phyloP scores from a whole-genome alignment of 495 filamentous ascomycete genomes.

The Alectoria sarmentosa region DNA sequence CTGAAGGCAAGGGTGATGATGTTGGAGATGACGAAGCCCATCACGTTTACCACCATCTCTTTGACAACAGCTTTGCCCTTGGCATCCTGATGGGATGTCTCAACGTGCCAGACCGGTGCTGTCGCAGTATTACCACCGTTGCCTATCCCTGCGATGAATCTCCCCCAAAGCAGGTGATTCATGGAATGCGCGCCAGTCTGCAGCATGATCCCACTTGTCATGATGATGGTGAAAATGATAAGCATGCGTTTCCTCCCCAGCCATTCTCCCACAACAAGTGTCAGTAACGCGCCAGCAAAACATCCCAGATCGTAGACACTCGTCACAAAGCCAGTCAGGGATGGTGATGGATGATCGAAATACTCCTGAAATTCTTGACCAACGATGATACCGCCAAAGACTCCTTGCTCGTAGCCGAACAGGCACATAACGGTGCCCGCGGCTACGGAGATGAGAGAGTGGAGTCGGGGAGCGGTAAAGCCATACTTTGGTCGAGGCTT shows the following conservation, averaged over 20 bases:
- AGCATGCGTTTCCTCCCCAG: constrained; percentile 24
- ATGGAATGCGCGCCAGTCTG: constrained; percentile 22
- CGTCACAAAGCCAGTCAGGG: constrained; percentile 21
- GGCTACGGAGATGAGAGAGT: constrained; percentile 20
- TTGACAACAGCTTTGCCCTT: constrained; percentile 26
- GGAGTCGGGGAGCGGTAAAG: constrained; percentile 8
- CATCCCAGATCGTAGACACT: constrained; percentile 24
- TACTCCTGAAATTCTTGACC: constrained; percentile 21
- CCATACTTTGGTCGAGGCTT: constrained; percentile 5
- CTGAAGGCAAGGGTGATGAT: constrained; percentile 22
- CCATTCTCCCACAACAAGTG: constrained; percentile 21
- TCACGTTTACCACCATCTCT: constrained; percentile 24
- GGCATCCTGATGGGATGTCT: constrained; percentile 17
- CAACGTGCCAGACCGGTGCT: constrained; percentile 25
- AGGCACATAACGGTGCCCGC: constrained; percentile 25
- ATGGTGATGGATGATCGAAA: constrained; percentile 19
- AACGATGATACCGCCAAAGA: constrained; percentile 30
- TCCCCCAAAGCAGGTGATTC: constrained; percentile 20
- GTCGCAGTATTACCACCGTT: constrained; percentile 25
- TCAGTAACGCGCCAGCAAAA: constrained; percentile 21
- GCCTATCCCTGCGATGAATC: constrained; percentile 22
- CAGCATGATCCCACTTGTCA: constrained; percentile 22
- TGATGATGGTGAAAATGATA: constrained; percentile 22
- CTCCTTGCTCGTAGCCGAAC: constrained; percentile 33
- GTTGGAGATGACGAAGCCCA: constrained; percentile 21